Evolutionary conservation across 2,329 filamentous ascomycete species (phyloP), one percentile per base, ranked within the genome.

Genomic region (Dactylellina cionopaga): DNA sequence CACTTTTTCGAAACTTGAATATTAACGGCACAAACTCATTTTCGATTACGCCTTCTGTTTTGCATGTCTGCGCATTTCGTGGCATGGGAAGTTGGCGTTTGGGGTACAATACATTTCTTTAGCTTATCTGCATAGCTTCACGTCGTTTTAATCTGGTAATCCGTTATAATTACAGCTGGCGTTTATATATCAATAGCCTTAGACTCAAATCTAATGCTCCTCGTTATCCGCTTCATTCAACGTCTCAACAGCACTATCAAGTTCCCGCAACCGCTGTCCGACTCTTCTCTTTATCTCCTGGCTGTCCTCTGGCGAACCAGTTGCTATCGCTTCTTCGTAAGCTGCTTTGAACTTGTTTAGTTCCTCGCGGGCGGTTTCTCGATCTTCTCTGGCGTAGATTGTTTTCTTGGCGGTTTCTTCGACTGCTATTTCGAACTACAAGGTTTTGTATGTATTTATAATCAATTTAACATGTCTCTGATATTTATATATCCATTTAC

Each of bases 321-420:
- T 81, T 27, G 81, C 80, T 3, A 85, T 74, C 1, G 83, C 80
- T 15, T 77, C 78, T 33, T 79, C 78, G 68, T 83, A 86, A 9
- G 81, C 83, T 52, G 81, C 80, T 70, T 85, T 79, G 59, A 87
- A 79, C 73, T 80, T 81, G 39, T 81, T 81, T 60, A 87, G 75
- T 74, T 85, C 85, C 76, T 85, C 84, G 9, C 83, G 77, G 29
- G 85, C 84, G 22, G 84, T 84, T 15, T 81, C 82, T 3, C 85
- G 79, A 72, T 87, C 85, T 24, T 84, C 84, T 15, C 82, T 80
- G 1, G 85, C 85, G 77, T 87, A 87, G 29, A 85, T 82, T 9
- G 84, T 84, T 65, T 83, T 83, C 78, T 84, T 85, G 74, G 83
- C 47, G 7, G 74, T 74, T 71, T 74, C 66, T 81, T 85, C 84